Evolutionary conservation across 1,284 basidiomycete genomes (phyloP).

Genomic region (Marasmius tenuissimus): DNA sequence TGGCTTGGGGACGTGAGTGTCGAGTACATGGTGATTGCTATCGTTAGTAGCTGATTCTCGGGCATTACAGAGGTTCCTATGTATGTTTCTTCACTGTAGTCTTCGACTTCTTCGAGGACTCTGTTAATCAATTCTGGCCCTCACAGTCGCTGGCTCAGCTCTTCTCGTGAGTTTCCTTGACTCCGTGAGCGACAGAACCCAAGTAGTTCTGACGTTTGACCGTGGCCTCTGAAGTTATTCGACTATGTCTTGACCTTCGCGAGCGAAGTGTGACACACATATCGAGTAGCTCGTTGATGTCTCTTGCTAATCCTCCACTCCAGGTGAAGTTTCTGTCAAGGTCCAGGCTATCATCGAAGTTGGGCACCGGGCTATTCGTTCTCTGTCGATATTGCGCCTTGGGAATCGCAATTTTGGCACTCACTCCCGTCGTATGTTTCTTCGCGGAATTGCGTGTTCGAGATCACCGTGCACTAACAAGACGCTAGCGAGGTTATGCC

Average conservation of each 20-base stretch:
- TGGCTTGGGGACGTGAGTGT: background rate
- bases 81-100: background rate
- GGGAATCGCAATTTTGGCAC: conserved; percentile 10
- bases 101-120: no score
- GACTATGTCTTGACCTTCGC: conserved; percentile 19
- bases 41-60: background rate
- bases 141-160: background rate
- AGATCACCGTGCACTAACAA: background rate
- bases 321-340: conserved; percentile 17
- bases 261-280: conserved; percentile 11
- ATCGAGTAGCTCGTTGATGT: background rate
- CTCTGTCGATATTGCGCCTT: conserved; percentile 18
- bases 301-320: background rate
- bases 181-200: background rate
- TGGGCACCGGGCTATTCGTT: conserved; percentile 12
- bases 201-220: background rate
- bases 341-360: conserved; percentile 8
- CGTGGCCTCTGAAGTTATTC: conserved; percentile 11
- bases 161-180: background rate
- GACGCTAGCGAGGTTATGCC: background rate
- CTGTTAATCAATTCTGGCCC: background rate
- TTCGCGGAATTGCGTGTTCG: background rate
- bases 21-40: background rate
- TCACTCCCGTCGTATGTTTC: conserved; percentile 6
- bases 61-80: background rate